phyloP scores from a whole-genome alignment of 352 stramenopile genomes.

The Pelagophyceae sp. region DNA sequence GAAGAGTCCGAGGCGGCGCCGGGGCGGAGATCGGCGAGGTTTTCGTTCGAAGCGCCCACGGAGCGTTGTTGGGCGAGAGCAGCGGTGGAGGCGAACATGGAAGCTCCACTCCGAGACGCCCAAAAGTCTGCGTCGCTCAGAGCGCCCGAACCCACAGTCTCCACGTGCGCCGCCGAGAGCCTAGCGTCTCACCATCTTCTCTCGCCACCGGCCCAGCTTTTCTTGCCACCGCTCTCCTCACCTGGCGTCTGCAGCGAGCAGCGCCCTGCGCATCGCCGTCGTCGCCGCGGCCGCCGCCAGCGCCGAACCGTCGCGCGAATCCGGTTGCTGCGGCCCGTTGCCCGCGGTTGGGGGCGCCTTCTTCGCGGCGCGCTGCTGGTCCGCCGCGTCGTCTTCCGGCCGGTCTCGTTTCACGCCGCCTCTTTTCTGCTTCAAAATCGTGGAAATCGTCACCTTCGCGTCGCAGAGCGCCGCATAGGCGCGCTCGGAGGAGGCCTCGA shows the following conservation, averaged over 20 bases:
- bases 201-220: not conserved
- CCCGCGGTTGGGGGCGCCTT: too few relatives aligned
- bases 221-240: too few relatives aligned
- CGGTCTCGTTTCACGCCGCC: not conserved
- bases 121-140: constrained; percentile 28
- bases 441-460: constrained; percentile 7
- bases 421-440: not conserved
- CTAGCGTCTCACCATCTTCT: constrained; percentile 24
- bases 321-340: too few relatives aligned
- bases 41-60: not conserved
- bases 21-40: not conserved
- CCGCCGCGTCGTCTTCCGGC: not conserved
- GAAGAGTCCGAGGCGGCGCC: not conserved
- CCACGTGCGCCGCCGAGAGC: constrained; percentile 25
- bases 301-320: too few relatives aligned
- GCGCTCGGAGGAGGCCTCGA: not conserved
- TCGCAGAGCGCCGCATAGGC: constrained; percentile 6
- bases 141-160: constrained; percentile 27
- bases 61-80: too few relatives aligned
- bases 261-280: not conserved
- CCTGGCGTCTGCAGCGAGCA: too few relatives aligned
- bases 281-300: too few relatives aligned
- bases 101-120: not conserved
- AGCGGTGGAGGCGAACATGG: not conserved
- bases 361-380: not conserved